Percentiles rank a stretch among this genome's conserved stretches.
phyloP scores from a whole-genome alignment of 2,329 filamentous ascomycete genomes.

The Paramyrothecium sp. region DNA sequence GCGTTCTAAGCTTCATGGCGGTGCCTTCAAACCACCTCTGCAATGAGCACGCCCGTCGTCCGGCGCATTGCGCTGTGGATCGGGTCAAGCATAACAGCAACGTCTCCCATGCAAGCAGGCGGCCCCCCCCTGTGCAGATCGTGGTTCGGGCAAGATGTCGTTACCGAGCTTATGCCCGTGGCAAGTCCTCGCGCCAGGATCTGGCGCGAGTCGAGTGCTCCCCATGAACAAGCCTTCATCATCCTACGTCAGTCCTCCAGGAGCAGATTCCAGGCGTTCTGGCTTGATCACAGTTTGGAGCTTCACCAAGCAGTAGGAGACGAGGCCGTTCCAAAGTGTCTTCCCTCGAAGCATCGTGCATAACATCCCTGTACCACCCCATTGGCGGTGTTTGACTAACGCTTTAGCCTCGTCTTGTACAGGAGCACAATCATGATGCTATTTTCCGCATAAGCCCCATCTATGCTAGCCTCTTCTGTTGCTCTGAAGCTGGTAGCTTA shows the following conservation, averaged over 20 bases:
- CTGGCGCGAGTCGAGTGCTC: background rate
- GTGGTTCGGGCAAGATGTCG: background rate
- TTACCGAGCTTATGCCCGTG: background rate
- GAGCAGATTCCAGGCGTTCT: no score
- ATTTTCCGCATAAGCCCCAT: conserved; percentile 1
- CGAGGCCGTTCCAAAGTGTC: background rate
- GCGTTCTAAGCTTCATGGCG: background rate
- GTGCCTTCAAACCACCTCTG: background rate
- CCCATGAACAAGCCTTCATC: background rate
- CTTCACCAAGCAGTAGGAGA: no score
- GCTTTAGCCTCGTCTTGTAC: background rate
- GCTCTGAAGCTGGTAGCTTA: background rate
- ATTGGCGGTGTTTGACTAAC: background rate
- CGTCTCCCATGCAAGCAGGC: background rate
- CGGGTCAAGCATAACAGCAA: background rate
- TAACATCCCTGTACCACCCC: background rate
- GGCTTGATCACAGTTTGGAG: no score
- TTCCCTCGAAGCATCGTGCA: background rate
- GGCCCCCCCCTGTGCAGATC: background rate
- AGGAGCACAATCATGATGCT: background rate
- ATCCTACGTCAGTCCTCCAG: no score
- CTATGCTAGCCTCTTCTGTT: background rate
- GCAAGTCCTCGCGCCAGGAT: background rate
- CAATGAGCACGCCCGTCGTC: background rate
- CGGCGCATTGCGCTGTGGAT: background rate